These are phyloP conservation scores for Kwoniella europaea DNA, from an alignment of 768 basidiomycete genomes.

Conservation along the genomic window DNA sequence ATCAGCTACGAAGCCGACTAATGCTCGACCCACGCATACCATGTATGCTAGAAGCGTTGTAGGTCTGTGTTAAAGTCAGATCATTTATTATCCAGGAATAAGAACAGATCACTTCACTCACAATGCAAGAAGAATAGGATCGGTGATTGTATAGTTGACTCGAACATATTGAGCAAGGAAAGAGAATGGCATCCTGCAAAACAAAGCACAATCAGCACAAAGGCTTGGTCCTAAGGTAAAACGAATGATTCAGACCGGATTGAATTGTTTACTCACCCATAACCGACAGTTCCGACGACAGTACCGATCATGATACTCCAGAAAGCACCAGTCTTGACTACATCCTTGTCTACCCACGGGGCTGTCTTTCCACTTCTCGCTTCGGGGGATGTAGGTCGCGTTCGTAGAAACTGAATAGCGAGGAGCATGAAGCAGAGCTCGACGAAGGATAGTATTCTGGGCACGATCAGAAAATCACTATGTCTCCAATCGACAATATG, in stretches of 20 bases:
- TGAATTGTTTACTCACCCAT: conserved; percentile 15
- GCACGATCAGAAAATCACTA: not conserved
- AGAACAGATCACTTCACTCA: conserved; percentile 10
- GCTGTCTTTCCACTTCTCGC: conserved; percentile 30
- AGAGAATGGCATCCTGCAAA: conserved; percentile 15
- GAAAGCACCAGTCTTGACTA: conserved; percentile 31
- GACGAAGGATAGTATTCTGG: conserved; percentile 40
- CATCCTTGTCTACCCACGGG: conserved; percentile 34
- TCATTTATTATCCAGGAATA: not conserved
- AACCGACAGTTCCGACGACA: conserved; percentile 36
- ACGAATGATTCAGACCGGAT: too few species aligned
- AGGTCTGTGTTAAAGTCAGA: conserved; percentile 22
- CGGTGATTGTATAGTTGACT: conserved; percentile 4
- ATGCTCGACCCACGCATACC: conserved; percentile 35
- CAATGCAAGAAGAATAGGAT: conserved; percentile 32
- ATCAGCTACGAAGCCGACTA: conserved; percentile 47
- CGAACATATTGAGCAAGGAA: conserved; percentile 18
- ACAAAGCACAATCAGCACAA: not conserved
- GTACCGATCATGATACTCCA: conserved; percentile 35
- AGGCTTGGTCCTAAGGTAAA: not conserved
- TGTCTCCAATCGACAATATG: too few species aligned
- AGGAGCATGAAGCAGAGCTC: conserved; percentile 24
- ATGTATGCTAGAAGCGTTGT: conserved; percentile 32
- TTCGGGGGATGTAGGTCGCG: conserved; percentile 40
- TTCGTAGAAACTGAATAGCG: conserved; percentile 31